Evolutionary conservation across 768 basidiomycete genomes (phyloP), one percentile per base, ranked within the genome.

Genomic region (Crucibulum laeve): DNA sequence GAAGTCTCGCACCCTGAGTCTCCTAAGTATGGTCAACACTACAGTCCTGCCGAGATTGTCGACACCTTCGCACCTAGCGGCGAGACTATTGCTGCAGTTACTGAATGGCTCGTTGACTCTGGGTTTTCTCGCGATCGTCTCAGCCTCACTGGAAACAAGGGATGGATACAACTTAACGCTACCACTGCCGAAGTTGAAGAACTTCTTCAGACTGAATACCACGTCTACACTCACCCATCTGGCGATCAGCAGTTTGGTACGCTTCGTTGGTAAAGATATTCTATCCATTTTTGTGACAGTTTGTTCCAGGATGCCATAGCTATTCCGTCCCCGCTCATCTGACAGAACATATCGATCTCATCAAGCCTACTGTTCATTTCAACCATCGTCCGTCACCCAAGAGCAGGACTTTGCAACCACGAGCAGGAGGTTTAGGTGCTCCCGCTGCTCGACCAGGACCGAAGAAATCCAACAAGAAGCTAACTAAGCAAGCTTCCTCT

Each of bases 1-100:
- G 68, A 65, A 15, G 70, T 79, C 14, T 71, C 77, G 3, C 69
- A 79, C 41, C 77, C 77, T 3, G 68, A 71, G 10, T 79, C 77
- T 1, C 62, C 65, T 4, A 64, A 62, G 52, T 80, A 73, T 51
- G 77, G 76, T 7, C 55, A 71, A 46, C 77, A 79, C 49, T 76
- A 71, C 68, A 59, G 64, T 8, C 60, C 77, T 10, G 63, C 57
- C 1, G 56, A 73, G 33, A 63, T 79, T 33, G 65, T 70, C 2
- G 60, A 69, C 15, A 62, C 67, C 7, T 81, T 81, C 56, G 63
- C 73, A 1, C 76, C 79, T n/a, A 65, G 63, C 21, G 47, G 46
- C n/a, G 71, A 76, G 25, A 65, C 72, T 5, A 58, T 77, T 33
- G 53, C 64, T 15, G 52, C 65, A 5, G 76, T 80, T 22, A 60